Conservation (phyloP, 2,329 filamentous ascomycete species). For the Microthyrium microscopicum region DNA sequence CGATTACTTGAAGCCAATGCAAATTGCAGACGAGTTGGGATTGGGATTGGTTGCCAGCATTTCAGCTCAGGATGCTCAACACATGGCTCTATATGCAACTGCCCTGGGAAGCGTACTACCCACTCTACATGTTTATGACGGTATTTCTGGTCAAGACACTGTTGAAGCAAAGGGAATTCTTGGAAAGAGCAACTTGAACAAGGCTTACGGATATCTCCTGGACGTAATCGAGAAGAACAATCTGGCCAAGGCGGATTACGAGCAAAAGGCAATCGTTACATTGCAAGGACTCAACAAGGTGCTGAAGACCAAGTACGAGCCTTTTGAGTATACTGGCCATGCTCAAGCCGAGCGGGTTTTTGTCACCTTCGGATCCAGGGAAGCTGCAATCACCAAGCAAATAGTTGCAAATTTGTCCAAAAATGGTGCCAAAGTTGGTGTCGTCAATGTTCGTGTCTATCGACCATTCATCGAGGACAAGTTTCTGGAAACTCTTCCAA, state of each 20-base stretch:
- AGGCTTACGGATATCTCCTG: slow-evolving; percentile 50
- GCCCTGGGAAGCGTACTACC: slow-evolving; percentile 62
- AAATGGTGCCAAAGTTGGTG: slow-evolving; percentile 63
- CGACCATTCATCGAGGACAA: slow-evolving; percentile 89
- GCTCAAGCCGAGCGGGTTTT: slow-evolving; percentile 62
- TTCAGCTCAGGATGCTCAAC: slow-evolving; percentile 82
- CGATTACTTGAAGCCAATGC: slow-evolving; percentile 70
- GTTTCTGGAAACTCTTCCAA: slow-evolving; percentile 68
- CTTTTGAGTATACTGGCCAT: slow-evolving; percentile 90
- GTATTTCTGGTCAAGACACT: slow-evolving; percentile 67
- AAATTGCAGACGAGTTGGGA: slow-evolving; percentile 76
- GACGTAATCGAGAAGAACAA: slow-evolving; percentile 40
- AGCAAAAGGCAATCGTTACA: slow-evolving; percentile 54
- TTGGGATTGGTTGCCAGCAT: slow-evolving; percentile 71
- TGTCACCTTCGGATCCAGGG: slow-evolving; percentile 83
- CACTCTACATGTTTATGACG: slow-evolving; percentile 80
- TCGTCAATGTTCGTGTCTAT: slow-evolving; percentile 85
- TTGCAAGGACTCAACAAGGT: slow-evolving; percentile 70
- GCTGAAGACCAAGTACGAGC: slow-evolving; percentile 79
- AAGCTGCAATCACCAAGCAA: slow-evolving; percentile 73
- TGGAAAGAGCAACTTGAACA: slow-evolving; percentile 51
- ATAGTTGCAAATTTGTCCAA: slow-evolving; percentile 56
- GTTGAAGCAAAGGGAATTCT: slow-evolving; percentile 69
- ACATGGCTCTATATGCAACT: slow-evolving; percentile 83
- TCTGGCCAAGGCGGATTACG: slow-evolving; percentile 52